A percentile compares a stretch with the other conserved stretches of the same genome.
phyloP scores from a whole-genome alignment of 441 rosid genomes.

The Aquilaria agallochum region DNA sequence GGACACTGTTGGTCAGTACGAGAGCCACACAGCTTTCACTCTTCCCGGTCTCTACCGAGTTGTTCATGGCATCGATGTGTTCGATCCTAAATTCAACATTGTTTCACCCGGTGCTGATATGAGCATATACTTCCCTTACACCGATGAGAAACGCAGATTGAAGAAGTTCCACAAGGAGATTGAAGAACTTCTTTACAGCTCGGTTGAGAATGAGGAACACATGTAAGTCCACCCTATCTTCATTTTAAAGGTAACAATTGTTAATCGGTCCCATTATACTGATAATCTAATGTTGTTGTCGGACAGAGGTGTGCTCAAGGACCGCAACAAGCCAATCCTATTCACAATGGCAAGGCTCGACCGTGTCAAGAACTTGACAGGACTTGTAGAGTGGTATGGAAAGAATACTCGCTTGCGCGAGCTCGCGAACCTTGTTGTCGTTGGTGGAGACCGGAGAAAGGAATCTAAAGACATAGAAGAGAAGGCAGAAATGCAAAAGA shows the following conservation, averaged over 20 bases:
- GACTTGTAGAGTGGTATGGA: slow-evolving; percentile 96
- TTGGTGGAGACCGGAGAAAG: slow-evolving; percentile 89
- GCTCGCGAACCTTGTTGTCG: slow-evolving; percentile 79
- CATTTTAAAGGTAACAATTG: background rate
- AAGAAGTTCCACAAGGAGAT: slow-evolving; percentile 74
- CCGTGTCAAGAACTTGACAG: slow-evolving; percentile 83
- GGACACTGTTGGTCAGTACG: slow-evolving; percentile 94
- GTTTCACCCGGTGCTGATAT: slow-evolving; percentile 96
- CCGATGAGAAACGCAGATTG: slow-evolving; percentile 61
- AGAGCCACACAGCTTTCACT: slow-evolving; percentile 95
- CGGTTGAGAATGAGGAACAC: slow-evolving; percentile 84
- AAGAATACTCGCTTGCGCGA: slow-evolving; percentile 64
- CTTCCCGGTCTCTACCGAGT: slow-evolving; percentile 96
- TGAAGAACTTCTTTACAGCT: slow-evolving; percentile 84
- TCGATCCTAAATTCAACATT: slow-evolving; percentile 95
- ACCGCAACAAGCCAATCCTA: slow-evolving; percentile 73
- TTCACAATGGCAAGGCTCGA: slow-evolving; percentile 98
- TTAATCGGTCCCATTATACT: background rate
- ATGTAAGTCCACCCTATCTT: slow-evolving; percentile 41
- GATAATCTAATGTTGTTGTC: background rate
- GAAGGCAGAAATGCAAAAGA: slow-evolving; percentile 86
- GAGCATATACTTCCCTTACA: slow-evolving; percentile 82
- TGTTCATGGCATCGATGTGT: slow-evolving; percentile 91
- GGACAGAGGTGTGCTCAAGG: slow-evolving; percentile 66
- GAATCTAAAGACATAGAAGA: slow-evolving; percentile 80